A percentile compares a stretch with the other conserved stretches of the same genome.
Conservation (phyloP, 208 protist species). For the Entamoeba dispar region DNA sequence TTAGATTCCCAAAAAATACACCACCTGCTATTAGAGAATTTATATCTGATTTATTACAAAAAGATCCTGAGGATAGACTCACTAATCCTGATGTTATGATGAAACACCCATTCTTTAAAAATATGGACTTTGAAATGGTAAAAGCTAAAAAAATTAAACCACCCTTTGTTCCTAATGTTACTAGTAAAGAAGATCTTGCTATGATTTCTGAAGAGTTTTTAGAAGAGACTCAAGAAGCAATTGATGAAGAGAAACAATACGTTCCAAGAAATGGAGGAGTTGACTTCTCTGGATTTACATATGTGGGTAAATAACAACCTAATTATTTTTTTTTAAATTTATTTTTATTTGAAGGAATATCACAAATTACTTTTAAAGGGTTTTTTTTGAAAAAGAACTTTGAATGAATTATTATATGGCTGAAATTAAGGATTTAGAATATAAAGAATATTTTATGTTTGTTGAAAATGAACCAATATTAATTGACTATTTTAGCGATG, state of each 20-base stretch:
- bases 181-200: not conserved
- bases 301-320: not conserved
- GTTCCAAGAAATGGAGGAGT: not conserved
- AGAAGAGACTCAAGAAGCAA: not conserved
- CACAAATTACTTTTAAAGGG: too few relatives aligned
- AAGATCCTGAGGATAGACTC: slow-evolving; percentile 13
- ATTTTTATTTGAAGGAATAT: too few relatives aligned
- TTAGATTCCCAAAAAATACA: slow-evolving; percentile 45
- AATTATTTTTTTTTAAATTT: too few relatives aligned
- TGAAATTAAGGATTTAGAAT: too few relatives aligned
- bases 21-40: not conserved
- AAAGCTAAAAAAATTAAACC: slow-evolving; percentile 17
- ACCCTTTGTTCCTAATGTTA: slow-evolving; percentile 35
- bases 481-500: not conserved
- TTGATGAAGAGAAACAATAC: not conserved
- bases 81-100: slow-evolving; percentile 51
- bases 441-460: not conserved
- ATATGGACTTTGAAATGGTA: slow-evolving; percentile 61
- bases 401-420: too few relatives aligned
- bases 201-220: not conserved
- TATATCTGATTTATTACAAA: not conserved
- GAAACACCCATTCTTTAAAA: slow-evolving; percentile 72
- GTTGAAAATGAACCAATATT: not conserved
- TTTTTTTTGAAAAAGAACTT: too few relatives aligned
- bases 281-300: not conserved